Conservation (phyloP, 805 yeast species). For the Spathaspora passalidarum region DNA sequence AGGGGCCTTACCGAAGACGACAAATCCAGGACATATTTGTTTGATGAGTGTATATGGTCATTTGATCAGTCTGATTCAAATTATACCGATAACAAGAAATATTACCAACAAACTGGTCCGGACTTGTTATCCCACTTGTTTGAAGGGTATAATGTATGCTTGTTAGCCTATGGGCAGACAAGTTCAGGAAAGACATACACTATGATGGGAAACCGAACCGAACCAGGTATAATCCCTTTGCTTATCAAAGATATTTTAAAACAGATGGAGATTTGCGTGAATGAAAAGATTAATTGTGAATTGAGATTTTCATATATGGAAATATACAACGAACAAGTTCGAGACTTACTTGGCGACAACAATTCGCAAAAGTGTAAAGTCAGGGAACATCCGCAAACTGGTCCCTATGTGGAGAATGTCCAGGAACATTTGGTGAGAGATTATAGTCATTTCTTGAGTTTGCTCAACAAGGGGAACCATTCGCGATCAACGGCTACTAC, state of each 20-base stretch:
- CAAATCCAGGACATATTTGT: constrained; percentile 12
- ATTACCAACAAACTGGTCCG: constrained; percentile 55
- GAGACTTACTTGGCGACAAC: constrained; percentile 49
- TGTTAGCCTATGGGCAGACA: constrained; percentile 43
- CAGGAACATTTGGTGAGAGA: constrained; percentile 48
- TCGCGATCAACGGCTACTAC: constrained; percentile 71
- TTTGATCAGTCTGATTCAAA: constrained; percentile 5
- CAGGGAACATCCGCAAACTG: constrained; percentile 62
- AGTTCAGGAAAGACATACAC: constrained; percentile 42
- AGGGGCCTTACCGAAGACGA: constrained; percentile 10
- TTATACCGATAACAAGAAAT: constrained; percentile 48
- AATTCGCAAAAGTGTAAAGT: constrained; percentile 39
- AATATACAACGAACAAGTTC: constrained; percentile 73
- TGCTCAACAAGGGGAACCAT: constrained; percentile 49
- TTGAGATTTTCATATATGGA: constrained; percentile 62
- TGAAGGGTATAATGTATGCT: constrained; percentile 41
- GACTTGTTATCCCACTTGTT: constrained; percentile 52
- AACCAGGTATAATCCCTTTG: constrained; percentile 36
- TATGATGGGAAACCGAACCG: constrained; percentile 38
- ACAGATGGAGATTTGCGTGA: constrained; percentile 34
- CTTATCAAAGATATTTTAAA: constrained; percentile 54
- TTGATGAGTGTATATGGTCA: constrained; percentile 21
- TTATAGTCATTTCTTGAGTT: constrained; percentile 47
- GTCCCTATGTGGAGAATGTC: constrained; percentile 72
- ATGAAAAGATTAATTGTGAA: constrained; percentile 36